phyloP scores from a whole-genome alignment of 805 yeast genomes.

The Yamadazyma takamatsuzukensis region DNA sequence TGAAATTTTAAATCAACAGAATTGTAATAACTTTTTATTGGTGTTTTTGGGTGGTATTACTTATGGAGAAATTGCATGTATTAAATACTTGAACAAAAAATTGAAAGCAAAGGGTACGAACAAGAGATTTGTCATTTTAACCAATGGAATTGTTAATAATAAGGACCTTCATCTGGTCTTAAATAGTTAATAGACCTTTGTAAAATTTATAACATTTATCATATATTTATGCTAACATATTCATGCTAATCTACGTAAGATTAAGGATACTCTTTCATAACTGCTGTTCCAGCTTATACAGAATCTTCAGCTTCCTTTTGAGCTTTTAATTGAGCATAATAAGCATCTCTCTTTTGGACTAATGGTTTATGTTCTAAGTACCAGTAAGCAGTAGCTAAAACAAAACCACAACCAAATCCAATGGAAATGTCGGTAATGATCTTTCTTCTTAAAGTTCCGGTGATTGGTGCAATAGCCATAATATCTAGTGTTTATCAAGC shows the following conservation, averaged over 20 bases:
- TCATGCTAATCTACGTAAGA: too few relatives aligned
- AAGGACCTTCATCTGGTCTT: too few relatives aligned
- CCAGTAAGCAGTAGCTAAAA: conserved; percentile 65
- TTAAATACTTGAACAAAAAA: conserved; percentile 55
- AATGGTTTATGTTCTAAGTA: conserved; percentile 81
- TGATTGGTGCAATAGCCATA: conserved; percentile 85
- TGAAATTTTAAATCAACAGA: conserved; percentile 29
- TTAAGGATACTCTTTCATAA: too few relatives aligned
- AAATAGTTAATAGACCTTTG: too few relatives aligned
- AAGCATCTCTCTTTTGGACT: conserved; percentile 76
- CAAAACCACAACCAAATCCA: conserved; percentile 62
- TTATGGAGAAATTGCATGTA: conserved; percentile 73
- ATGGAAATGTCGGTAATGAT: conserved; percentile 72
- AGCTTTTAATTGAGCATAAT: conserved; percentile 75
- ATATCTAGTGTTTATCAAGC: too few relatives aligned
- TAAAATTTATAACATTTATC: too few relatives aligned
- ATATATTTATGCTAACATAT: too few relatives aligned
- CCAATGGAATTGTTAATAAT: conserved; percentile 42
- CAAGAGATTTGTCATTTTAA: conserved; percentile 39
- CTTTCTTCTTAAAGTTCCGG: conserved; percentile 78
- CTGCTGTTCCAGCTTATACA: too few relatives aligned
- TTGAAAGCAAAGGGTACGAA: conserved; percentile 21
- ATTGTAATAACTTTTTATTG: conserved; percentile 33
- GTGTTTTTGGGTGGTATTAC: conserved; percentile 83
- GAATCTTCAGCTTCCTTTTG: conserved; percentile 61